A percentile compares a stretch with the other conserved stretches of the same genome.
Conservation (phyloP, 352 stramenopile genomes). For the Pythium folliculosum region DNA sequence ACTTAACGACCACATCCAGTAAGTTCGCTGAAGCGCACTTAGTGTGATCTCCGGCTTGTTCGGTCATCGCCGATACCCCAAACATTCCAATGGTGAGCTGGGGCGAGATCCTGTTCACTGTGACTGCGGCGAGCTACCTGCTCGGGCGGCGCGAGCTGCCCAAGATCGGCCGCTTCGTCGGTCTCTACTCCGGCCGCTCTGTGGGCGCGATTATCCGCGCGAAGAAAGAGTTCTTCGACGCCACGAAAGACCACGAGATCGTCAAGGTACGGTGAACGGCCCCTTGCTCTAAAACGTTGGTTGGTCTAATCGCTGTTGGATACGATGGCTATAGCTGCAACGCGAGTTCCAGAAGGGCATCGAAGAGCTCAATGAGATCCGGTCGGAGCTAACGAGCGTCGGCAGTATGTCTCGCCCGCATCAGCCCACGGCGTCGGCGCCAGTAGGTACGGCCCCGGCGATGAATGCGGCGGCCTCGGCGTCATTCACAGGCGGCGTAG, state of each 20-base stretch:
- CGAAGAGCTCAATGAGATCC: slow-evolving; percentile 81
- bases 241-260: slow-evolving; percentile 76
- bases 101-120: slow-evolving; percentile 64
- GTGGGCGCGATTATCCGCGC: slow-evolving; percentile 72
- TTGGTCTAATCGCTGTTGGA: neutral
- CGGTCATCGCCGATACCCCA: too few species aligned
- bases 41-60: too few species aligned
- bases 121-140: slow-evolving; percentile 67
- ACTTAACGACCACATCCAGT: too few species aligned
- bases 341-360: slow-evolving; percentile 77
- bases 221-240: slow-evolving; percentile 86
- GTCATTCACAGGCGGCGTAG: neutral
- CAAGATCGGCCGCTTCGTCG: slow-evolving; percentile 62
- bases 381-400: slow-evolving; percentile 69
- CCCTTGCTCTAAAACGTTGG: neutral
- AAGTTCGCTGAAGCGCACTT: too few species aligned
- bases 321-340: slow-evolving; percentile 43
- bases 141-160: slow-evolving; percentile 72
- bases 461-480: slow-evolving; percentile 5
- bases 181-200: slow-evolving; percentile 58
- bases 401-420: slow-evolving; percentile 61
- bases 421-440: slow-evolving; percentile 34
- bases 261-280: slow-evolving; percentile 44
- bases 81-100: slow-evolving; percentile 56
- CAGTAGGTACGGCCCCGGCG: slow-evolving; percentile 1